These are phyloP conservation scores for Balakata baccata DNA, from an alignment of 345 rosid species.

Conservation along the genomic window DNA sequence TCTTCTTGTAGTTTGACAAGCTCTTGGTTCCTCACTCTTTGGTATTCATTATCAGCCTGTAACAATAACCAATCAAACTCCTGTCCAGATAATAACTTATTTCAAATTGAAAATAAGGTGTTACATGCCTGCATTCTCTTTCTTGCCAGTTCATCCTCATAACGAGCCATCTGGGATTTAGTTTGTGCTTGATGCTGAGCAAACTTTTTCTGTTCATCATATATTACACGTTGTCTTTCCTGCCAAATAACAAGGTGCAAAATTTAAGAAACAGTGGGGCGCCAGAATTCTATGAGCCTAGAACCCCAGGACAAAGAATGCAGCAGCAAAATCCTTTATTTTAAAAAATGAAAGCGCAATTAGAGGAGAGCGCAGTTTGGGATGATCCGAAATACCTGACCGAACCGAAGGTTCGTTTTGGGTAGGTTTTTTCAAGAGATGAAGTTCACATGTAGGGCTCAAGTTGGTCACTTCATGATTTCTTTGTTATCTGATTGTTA, in stretches of 20 bases:
- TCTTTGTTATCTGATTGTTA: too few species aligned
- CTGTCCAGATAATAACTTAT: conserved; percentile 18
- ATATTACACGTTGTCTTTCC: conserved; percentile 87
- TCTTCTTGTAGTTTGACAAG: conserved; percentile 92
- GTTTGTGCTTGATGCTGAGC: conserved; percentile 88
- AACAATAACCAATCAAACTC: conserved; percentile 25
- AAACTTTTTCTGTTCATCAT: conserved; percentile 87
- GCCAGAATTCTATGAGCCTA: not conserved
- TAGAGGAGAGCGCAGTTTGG: not conserved
- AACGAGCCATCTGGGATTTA: conserved; percentile 91
- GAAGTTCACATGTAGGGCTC: too few species aligned
- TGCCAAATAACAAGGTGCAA: conserved; percentile 27
- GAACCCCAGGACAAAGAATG: conserved; percentile 4
- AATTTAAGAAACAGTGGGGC: not conserved
- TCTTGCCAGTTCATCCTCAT: conserved; percentile 89
- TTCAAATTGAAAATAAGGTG: not conserved
- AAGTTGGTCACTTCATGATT: too few species aligned
- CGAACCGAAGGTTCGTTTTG: too few species aligned
- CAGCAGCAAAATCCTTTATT: not conserved
- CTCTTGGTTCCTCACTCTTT: conserved; percentile 90
- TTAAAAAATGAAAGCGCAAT: not conserved
- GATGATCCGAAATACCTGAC: too few species aligned
- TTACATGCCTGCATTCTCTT: conserved; percentile 94
- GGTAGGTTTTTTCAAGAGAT: too few species aligned
- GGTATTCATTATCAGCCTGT: conserved; percentile 87